Evolutionary conservation across 2,329 filamentous ascomycete genomes (phyloP).

Genomic region (Xylariomycetidae sp.): DNA sequence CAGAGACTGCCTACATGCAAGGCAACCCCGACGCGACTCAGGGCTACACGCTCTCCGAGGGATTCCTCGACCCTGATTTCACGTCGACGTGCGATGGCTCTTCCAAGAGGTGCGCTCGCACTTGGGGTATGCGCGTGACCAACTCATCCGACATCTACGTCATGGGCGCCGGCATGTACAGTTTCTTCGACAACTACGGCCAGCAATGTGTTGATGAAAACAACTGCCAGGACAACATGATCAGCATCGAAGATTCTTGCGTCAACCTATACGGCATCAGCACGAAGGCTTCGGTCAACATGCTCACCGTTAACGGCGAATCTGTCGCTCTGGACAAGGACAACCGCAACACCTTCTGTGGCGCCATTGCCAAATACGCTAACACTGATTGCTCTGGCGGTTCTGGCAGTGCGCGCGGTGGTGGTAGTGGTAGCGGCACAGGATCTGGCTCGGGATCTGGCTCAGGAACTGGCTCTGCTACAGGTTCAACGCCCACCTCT

Average conservation of each 20-base stretch:
- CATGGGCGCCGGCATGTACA: slow-evolving; percentile 72
- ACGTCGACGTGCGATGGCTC: slow-evolving; percentile 43
- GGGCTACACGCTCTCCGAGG: slow-evolving; percentile 54
- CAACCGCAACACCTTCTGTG: slow-evolving; percentile 62
- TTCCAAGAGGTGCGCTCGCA: slow-evolving; percentile 55
- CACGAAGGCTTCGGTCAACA: slow-evolving; percentile 70
- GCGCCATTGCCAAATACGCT: slow-evolving; percentile 48
- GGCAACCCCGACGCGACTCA: slow-evolving; percentile 68
- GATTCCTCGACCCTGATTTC: slow-evolving; percentile 66
- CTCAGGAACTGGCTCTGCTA: slow-evolving; percentile 3
- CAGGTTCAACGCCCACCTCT: neutral
- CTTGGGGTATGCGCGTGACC: slow-evolving; percentile 68
- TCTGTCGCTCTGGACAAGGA: slow-evolving; percentile 48
- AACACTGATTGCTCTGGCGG: too few relatives aligned
- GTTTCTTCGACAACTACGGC: slow-evolving; percentile 77
- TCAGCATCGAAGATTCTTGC: slow-evolving; percentile 60
- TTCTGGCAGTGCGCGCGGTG: too few relatives aligned
- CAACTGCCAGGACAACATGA: slow-evolving; percentile 73
- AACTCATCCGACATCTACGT: slow-evolving; percentile 62
- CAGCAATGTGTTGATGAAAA: slow-evolving; percentile 62
- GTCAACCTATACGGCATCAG: slow-evolving; percentile 63
- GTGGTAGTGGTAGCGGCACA: too few relatives aligned
- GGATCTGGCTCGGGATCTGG: slow-evolving; percentile 8
- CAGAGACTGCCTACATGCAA: slow-evolving; percentile 86
- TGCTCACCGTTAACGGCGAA: slow-evolving; percentile 59